phyloP scores from a whole-genome alignment of 805 yeast genomes.

The Teunomyces tritomae region DNA sequence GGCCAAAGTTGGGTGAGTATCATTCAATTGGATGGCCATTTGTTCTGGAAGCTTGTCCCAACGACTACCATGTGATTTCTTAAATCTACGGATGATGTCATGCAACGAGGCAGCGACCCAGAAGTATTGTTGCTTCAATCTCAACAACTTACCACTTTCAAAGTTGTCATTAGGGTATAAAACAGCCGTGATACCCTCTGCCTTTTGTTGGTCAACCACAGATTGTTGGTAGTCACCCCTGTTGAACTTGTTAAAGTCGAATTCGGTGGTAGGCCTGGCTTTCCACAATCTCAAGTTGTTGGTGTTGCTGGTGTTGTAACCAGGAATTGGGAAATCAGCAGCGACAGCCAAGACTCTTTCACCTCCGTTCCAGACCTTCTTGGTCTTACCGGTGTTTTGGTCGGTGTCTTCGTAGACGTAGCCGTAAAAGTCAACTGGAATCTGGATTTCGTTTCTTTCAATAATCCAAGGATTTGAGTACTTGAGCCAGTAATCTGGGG shows the following conservation, averaged over 20 bases:
- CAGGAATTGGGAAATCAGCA: slow-evolving; percentile 90
- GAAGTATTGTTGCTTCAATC: slow-evolving; percentile 93
- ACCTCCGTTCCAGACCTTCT: slow-evolving; percentile 80
- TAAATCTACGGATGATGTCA: slow-evolving; percentile 86
- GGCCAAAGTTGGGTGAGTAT: slow-evolving; percentile 92
- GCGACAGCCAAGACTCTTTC: slow-evolving; percentile 89
- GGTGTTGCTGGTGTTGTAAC: slow-evolving; percentile 76
- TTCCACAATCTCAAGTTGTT: slow-evolving; percentile 90
- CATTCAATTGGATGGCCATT: slow-evolving; percentile 90
- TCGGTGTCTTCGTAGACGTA: slow-evolving; percentile 58
- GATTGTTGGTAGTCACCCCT: slow-evolving; percentile 87
- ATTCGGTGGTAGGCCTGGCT: slow-evolving; percentile 84
- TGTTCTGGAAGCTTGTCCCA: slow-evolving; percentile 84
- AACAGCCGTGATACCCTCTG: slow-evolving; percentile 90
- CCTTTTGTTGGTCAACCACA: slow-evolving; percentile 79
- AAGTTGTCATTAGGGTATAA: slow-evolving; percentile 93
- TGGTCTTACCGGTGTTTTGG: slow-evolving; percentile 52
- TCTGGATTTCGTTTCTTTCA: slow-evolving; percentile 78
- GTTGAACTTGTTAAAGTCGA: slow-evolving; percentile 87
- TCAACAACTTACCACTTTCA: slow-evolving; percentile 83
- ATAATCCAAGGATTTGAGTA: slow-evolving; percentile 93
- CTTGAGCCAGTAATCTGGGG: slow-evolving; percentile 92
- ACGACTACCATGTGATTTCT: slow-evolving; percentile 64
- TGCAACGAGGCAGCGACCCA: slow-evolving; percentile 95
- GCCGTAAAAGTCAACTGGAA: slow-evolving; percentile 90